Base-by-base conservation (phyloP, 345 rosid species). In the Boechera stricta region DNA sequence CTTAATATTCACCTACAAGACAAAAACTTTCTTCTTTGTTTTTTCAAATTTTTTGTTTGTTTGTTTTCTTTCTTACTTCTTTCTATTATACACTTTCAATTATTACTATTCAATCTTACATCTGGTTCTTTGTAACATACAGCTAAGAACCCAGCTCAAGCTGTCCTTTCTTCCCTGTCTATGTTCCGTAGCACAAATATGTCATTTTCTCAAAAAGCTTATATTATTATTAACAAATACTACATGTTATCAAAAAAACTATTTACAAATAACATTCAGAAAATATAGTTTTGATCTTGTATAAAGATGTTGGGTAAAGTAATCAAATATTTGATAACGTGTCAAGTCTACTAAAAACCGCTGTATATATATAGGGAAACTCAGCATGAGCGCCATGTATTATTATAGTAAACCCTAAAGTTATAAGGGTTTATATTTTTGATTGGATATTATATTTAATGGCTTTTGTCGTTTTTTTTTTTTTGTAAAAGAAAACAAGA, bases 91-190 rank as follows among this genome's bases (percentile, higher is more conserved):
- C 11, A 15, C 15, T 29, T 41, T 56, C 28, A 33, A 62, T 61
- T 51, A 68, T 75, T 60, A 68, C 69, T 31, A 59, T 67, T 47
- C 42, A 66, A 29, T 33, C 13, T 76, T 60, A 12, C 55, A 69
- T 69, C 39, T 68, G 45, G 45, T 59, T 67, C 62, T 59, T 67
- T 59, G 55, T 68, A 59, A 69, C 54, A 67, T 67, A 69, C 74
- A 76, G 69, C 79, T 76, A 76, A 76, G 79, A 76, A 63, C 74
- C 79, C 74, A 68, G 69, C 69, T 69, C 55, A 51, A 49, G 7
- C 38, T 76, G 69, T 68, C 69, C 47, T 76, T 59, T 68, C 73
- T 60, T 69, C 74, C 61, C 80, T 61, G 74, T 49, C 60, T 60
- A 42, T 60, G 55, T 69, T 60, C 79, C 74, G 63, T 63, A 60